Conservation (phyloP, 1,284 basidiomycete genomes). For the Fomitiporia mediterranea region DNA sequence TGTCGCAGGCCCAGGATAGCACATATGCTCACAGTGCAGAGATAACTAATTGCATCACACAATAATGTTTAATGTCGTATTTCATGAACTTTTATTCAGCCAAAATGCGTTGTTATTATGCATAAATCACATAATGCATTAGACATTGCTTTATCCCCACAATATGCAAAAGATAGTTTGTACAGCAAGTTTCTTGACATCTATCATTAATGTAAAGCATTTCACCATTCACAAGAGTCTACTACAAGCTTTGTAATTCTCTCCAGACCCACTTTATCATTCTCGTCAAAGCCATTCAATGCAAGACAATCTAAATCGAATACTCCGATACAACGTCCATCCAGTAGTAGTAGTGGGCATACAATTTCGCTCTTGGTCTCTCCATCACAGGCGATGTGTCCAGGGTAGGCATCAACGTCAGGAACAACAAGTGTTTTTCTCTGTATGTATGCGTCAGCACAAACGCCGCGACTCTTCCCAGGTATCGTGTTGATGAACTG, state of each 20-base stretch:
- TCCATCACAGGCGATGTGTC: conserved; percentile 88
- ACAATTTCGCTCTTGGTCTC: conserved; percentile 86
- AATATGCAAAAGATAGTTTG: no score
- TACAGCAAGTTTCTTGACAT: no score
- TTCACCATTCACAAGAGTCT: conserved; percentile 54
- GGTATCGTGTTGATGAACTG: conserved; percentile 65
- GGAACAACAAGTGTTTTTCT: conserved; percentile 56
- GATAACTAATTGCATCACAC: no score
- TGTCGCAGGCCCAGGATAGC: no score
- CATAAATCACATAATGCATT: no score
- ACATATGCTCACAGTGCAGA: no score
- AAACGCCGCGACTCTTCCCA: conserved; percentile 67
- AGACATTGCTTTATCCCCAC: no score
- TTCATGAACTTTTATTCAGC: no score
- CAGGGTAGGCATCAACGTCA: conserved; percentile 76
- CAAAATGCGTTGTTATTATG: no score
- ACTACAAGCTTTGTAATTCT: conserved; percentile 62
- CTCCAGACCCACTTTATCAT: conserved; percentile 71
- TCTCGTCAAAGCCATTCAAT: conserved; percentile 65
- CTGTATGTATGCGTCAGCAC: conserved; percentile 69
- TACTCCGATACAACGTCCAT: conserved; percentile 58
- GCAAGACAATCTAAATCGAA: conserved; percentile 82
- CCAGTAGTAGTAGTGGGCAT: conserved; percentile 61
- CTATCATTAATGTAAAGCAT: no score
- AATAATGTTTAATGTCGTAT: no score